Percentiles rank a stretch among this genome's conserved stretches.
Evolutionary conservation across 441 rosid species (phyloP).

Genomic region (Euphorbia celastroides): DNA sequence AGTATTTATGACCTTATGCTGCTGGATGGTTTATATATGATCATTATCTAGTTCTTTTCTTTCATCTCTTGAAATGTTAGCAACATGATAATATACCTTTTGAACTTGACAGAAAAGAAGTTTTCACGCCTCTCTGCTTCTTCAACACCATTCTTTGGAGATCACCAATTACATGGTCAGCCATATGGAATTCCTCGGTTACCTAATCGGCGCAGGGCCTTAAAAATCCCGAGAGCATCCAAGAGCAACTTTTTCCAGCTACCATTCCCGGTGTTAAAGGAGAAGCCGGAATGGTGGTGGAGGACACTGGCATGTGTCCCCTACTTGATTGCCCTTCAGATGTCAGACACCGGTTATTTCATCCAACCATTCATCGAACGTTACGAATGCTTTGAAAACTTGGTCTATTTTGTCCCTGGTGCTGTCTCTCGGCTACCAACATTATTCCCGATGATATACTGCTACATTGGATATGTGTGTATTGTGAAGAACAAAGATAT

Average conservation of each 20-base stretch:
- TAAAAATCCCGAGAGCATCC: conserved; percentile 26
- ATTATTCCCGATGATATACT: conserved; percentile 67
- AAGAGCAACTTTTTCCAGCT: conserved; percentile 40
- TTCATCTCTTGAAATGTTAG: background rate
- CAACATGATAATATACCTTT: background rate
- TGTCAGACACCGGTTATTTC: conserved; percentile 62
- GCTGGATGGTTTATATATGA: background rate
- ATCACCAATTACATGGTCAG: conserved; percentile 10
- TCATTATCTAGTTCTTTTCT: background rate
- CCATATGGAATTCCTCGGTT: conserved; percentile 15
- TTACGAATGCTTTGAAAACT: conserved; percentile 31
- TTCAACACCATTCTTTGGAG: conserved; percentile 21
- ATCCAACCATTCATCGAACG: conserved; percentile 57
- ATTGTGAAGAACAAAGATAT: conserved; percentile 54
- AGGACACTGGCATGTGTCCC: conserved; percentile 66
- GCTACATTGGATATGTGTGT: conserved; percentile 42
- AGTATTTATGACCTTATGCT: background rate
- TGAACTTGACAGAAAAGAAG: conserved; percentile 25
- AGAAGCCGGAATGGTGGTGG: conserved; percentile 85
- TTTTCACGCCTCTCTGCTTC: conserved; percentile 18
- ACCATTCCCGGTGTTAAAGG: conserved; percentile 36
- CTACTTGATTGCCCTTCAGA: conserved; percentile 61
- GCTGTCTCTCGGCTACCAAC: conserved; percentile 57
- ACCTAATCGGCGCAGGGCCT: conserved; percentile 10
- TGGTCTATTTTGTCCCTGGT: conserved; percentile 61